A percentile compares a stretch with the other conserved stretches of the same genome.
Conservation (phyloP, 306 rosid species). For the Malus sylvestris region DNA sequence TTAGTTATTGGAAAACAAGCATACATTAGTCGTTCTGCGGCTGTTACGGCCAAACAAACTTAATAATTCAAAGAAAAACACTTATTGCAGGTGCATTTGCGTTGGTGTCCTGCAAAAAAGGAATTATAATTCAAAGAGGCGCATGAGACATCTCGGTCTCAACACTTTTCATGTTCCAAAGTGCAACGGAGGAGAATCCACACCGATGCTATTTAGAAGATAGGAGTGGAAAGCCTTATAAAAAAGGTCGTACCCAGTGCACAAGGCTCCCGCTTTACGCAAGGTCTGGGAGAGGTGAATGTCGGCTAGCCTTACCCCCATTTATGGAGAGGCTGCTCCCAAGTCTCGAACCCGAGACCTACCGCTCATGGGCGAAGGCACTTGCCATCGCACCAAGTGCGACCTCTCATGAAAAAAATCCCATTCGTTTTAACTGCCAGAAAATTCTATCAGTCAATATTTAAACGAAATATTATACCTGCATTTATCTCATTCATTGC, state of each 20-base stretch:
- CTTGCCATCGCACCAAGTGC: too few relatives aligned
- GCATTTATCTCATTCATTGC: slow-evolving; percentile 54
- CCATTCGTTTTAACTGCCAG: not conserved
- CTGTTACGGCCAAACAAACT: not conserved
- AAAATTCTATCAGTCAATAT: not conserved
- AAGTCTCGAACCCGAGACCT: too few relatives aligned
- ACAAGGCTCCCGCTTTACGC: too few relatives aligned
- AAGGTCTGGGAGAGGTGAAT: too few relatives aligned
- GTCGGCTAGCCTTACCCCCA: too few relatives aligned
- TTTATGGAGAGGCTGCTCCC: too few relatives aligned
- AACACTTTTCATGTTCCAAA: not conserved
- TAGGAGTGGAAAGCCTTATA: too few relatives aligned
- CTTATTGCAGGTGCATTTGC: not conserved
- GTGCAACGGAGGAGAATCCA: not conserved
- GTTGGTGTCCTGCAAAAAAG: not conserved
- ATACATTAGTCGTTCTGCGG: not conserved
- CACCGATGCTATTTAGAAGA: not conserved
- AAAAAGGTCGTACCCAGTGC: too few relatives aligned
- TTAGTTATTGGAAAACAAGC: not conserved
- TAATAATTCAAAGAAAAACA: not conserved
- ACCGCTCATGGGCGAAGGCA: too few relatives aligned
- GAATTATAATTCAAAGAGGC: not conserved
- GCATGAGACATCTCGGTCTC: not conserved
- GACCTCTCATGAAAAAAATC: not conserved
- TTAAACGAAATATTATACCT: slow-evolving; percentile 12